Evolutionary conservation across 2,329 filamentous ascomycete species (phyloP), one percentile per base, ranked within the genome.

Genomic region (Trichoderma koningii): DNA sequence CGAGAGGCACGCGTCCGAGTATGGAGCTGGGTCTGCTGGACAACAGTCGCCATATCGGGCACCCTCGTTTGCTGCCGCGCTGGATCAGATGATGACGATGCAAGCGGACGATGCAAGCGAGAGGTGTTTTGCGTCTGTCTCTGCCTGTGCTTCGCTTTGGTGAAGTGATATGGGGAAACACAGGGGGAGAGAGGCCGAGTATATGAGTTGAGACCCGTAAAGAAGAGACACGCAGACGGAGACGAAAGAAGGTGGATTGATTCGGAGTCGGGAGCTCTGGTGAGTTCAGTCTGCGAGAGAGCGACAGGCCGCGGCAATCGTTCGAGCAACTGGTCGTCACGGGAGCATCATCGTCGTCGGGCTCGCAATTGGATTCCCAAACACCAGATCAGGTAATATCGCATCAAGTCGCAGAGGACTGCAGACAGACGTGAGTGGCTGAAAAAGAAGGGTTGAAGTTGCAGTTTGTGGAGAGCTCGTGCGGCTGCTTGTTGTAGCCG

Each of bases 1-100:
- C 66, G 66, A 59, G 59, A 52, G 47, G 64, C 42, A 38, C 66
- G 64, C 64, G 60, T 66, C 45, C 66, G 66, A 56, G 63, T 61
- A 63, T 55, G 60, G 60, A 63, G 50, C 66, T 64, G 61, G 42
- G 55, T 59, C 51, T 65, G 66, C 63, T 65, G 66, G 26, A 53
- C 44, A 5, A 65, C 48, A 17, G 66, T 50, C 42, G 66, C 64
- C 66, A 68, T 68, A 48, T 51, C 65, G 66, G 34, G 66, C 60
- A 56, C 50, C 53, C 48, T 68, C 52, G 34, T 38, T 47, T 53
- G 57, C 48, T 55, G 64, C 44, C 50, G 60, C 60, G 34, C 34
- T 38, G 34, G 17, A 34, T 50, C 28, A 59, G 51, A 51, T 19
- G 50, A 34, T 57, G 61, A 12, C 15, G 53, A 38, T 59, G 62